Evolutionary conservation across 306 rosid species (phyloP), one percentile per base, ranked within the genome.

Genomic region (Psophocarpus tetragonolobus): DNA sequence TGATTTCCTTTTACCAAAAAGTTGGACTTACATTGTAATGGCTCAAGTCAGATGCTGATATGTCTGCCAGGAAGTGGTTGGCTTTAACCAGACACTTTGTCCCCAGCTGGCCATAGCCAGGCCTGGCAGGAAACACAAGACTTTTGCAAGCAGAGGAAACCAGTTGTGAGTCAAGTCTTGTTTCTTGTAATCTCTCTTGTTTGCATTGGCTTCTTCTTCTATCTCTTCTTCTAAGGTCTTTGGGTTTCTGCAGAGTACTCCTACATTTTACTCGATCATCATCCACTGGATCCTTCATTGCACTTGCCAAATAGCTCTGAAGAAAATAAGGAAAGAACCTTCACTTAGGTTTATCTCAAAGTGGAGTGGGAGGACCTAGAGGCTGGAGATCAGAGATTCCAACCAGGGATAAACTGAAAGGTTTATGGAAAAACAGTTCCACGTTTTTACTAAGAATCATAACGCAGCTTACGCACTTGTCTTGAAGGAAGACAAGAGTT

Each of bases 71-170:
- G 78, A 87, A 87, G 84, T 87, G 91, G 33, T 87, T 87, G 21
- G 91, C 89, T 64, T 87, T 87, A 75, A 87, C 87, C 63, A 87
- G 32, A 81, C 91, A 87, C 78, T 74, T 87, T 7, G 85, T 83
- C 62, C 91, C 91, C 24, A 81, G 67, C 61, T 85, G 85, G 75
- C 88, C 88, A 81, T 77, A 81, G 30, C 88, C 88, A 60, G 88
- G 88, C 70, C 88, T 85, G 12, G 56, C 60, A 4, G 81, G 74
- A 51, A 85, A 85, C 81, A 41, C 76, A 73, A 77, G 71, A 69
- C 48, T 81, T 33, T 85, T 81, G 81, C 78, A 67, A 68, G 85
- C 75, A 57, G 65, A 74, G 50, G 71, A 56, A 21, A 14, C 54
- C 15, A 80, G 35, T 39, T 54, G 54, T 3, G 42, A 53, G 68